Evolutionary conservation across 495 filamentous ascomycete genomes (phyloP), one percentile per base, ranked within the genome.

Genomic region (Penicillium pulvis): DNA sequence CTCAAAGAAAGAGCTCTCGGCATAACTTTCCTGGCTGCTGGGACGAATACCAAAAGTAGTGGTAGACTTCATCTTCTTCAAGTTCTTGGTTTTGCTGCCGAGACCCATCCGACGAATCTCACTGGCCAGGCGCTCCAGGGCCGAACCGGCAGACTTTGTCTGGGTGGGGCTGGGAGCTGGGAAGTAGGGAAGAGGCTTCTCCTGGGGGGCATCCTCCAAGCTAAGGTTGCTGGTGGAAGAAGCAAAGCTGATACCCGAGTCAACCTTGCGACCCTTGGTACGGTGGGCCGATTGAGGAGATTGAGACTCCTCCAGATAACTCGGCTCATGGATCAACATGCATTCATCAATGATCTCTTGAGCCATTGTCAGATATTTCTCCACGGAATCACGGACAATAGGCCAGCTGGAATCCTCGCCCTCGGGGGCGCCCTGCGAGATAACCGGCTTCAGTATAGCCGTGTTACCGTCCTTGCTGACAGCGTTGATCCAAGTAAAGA

Each of bases 301-400:
- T 23, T 62, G 60, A 35, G 64, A 53, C 52, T 70, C 63, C n/a
- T 70, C 65, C 43, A 87, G 66, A 55, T 78, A 71, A 17, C 78
- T 63, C 0, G 78, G 79, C 43, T 79, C 79, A 26, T 67, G 75
- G 31, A 87, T 73, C 54, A 79, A 71, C 6, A 64, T 26, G 61
- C 85, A 88, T 55, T 89, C 85, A 23, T 82, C 79, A 57, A 89
- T 87, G 51, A 86, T 75, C 58, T 82, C 80, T 52, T 82, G 84
- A n/a, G 81, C 79, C 1, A 79, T 61, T 42, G 78, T 71, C 14
- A 90, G 79, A 59, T 89, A 91, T 60, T 81, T 79, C 55, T 87
- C 77, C n/a, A 89, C 65, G 1, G 73, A 71, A 8, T 84, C 76
- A 53, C 78, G 72, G 16, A 87, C 75, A 16, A 75, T 58, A 28